Evolutionary conservation across 306 rosid genomes (phyloP).

Genomic region (Mucuna pruriens): DNA sequence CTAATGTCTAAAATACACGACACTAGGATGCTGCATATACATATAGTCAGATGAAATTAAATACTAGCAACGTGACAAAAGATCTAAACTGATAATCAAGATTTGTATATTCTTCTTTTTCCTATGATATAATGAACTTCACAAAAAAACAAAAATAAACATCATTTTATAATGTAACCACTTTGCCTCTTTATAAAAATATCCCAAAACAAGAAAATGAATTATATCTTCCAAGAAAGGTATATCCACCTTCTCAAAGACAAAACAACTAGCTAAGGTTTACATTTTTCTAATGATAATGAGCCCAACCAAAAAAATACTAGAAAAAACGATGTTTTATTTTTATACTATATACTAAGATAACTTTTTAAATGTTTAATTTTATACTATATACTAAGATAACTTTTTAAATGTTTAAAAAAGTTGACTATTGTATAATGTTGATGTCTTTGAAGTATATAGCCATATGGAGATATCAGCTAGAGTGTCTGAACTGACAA

Average conservation of each 20-base stretch:
- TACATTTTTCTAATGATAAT: not conserved
- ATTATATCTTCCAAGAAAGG: not conserved
- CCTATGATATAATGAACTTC: too few species aligned
- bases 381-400: too few species aligned
- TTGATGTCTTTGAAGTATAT: not conserved
- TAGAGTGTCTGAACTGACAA: not conserved
- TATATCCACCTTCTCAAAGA: not conserved
- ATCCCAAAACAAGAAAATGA: not conserved
- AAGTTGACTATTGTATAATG: too few species aligned
- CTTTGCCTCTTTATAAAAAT: not conserved
- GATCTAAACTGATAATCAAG: too few species aligned
- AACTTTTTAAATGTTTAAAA: too few species aligned
- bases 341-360: too few species aligned
- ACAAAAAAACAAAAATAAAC: too few species aligned
- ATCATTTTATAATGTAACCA: not conserved
- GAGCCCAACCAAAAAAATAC: not conserved
- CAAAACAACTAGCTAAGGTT: too few species aligned
- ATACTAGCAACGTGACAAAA: not conserved
- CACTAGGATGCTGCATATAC: not conserved
- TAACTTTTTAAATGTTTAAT: too few species aligned
- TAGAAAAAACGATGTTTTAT: too few species aligned
- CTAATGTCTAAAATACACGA: not conserved
- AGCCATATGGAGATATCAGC: not conserved
- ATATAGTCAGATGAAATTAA: not conserved
- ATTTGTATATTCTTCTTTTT: too few species aligned